phyloP scores from a whole-genome alignment of 768 basidiomycete genomes.

The Holtermannia corniformis region DNA sequence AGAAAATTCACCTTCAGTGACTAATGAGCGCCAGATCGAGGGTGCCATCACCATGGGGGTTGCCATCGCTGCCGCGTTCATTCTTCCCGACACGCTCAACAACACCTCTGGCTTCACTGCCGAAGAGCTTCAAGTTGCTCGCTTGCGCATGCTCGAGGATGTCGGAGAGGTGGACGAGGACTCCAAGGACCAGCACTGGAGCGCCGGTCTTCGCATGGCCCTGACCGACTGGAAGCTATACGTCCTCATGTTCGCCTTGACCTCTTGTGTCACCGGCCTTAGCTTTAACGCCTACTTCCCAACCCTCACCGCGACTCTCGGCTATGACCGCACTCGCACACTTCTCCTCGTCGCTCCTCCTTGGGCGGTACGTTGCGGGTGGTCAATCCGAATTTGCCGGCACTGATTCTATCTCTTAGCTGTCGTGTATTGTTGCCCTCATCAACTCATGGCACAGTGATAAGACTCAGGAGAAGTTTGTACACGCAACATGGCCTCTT shows the following conservation, averaged over 20 bases:
- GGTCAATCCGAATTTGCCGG: not conserved
- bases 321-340: constrained; percentile 12
- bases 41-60: constrained; percentile 55
- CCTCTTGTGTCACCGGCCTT: constrained; percentile 19
- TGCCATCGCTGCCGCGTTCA: constrained; percentile 57
- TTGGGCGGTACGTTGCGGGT: not conserved
- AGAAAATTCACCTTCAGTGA: no score
- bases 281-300: constrained; percentile 21
- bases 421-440: constrained; percentile 49
- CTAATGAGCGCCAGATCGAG: no score
- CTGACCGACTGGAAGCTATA: constrained; percentile 25
- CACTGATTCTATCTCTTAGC: not conserved
- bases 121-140: constrained; percentile 10
- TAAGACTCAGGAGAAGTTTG: constrained; percentile 55
- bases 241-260: constrained; percentile 22
- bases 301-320: constrained; percentile 2
- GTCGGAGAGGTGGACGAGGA: constrained; percentile 11
- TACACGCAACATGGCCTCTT: constrained; percentile 51
- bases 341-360: not conserved
- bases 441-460: constrained; percentile 52
- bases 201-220: constrained; percentile 16
- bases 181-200: constrained; percentile 17
- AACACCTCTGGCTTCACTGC: constrained; percentile 4
- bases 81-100: constrained; percentile 8
- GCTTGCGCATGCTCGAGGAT: constrained; percentile 9